A percentile compares a stretch with the other conserved stretches of the same genome.
Evolutionary conservation across 306 rosid genomes (phyloP).

Genomic region (Betula pendula): DNA sequence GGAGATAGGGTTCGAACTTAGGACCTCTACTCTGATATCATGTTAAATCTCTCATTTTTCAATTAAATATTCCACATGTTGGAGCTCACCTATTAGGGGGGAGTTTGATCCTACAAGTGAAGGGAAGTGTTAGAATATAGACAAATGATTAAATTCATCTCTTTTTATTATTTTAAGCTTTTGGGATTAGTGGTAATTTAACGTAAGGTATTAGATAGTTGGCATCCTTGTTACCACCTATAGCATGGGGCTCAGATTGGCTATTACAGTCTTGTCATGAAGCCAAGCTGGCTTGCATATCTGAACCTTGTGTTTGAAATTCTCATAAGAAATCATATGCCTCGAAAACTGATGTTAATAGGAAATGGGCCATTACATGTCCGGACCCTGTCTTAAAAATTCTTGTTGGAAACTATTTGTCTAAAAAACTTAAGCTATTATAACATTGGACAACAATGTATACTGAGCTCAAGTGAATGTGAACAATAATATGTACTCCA

Average conservation of each 20-base stretch:
- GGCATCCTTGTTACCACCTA: background rate
- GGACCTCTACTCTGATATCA: too few relatives aligned
- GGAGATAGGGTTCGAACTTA: too few relatives aligned
- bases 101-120: too few relatives aligned
- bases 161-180: too few relatives aligned
- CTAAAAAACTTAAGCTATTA: background rate
- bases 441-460: background rate
- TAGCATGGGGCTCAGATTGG: background rate
- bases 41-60: too few relatives aligned
- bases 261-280: background rate
- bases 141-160: too few relatives aligned
- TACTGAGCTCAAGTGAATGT: background rate
- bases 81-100: too few relatives aligned
- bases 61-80: too few relatives aligned
- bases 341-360: background rate
- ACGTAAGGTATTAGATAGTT: background rate
- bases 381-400: background rate
- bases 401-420: background rate
- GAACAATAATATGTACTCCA: too few relatives aligned
- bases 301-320: constrained; percentile 3
- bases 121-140: too few relatives aligned
- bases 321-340: background rate
- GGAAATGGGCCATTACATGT: background rate
- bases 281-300: background rate
- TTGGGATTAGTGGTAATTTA: too few relatives aligned